phyloP scores from a whole-genome alignment of 140 eudicot species.

The Stevia rebaudiana region DNA sequence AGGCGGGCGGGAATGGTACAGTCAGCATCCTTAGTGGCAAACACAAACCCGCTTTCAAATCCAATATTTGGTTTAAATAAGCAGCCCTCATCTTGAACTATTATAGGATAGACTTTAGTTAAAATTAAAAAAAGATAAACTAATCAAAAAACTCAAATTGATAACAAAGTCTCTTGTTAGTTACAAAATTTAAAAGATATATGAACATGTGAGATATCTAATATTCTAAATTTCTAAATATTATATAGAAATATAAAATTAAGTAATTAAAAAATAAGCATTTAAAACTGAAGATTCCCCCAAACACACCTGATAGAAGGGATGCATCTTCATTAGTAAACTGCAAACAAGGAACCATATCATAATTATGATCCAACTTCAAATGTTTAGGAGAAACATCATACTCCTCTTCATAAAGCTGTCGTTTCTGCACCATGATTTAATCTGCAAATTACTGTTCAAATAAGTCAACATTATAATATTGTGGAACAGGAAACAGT shows the following conservation, averaged over 20 bases:
- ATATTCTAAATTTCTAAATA: too few species aligned
- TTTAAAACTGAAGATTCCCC: background rate
- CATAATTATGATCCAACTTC: constrained; percentile 31
- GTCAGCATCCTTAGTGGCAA: constrained; percentile 24
- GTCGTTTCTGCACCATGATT: constrained; percentile 60
- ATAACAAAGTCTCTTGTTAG: background rate
- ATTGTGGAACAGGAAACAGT: background rate
- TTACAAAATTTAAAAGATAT: background rate
- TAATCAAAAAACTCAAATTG: background rate
- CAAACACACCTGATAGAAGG: constrained; percentile 37
- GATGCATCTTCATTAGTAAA: constrained; percentile 13
- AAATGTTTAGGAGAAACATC: constrained; percentile 51
- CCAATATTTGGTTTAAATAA: constrained; percentile 20
- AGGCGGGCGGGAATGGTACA: constrained; percentile 19
- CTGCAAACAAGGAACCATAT: constrained; percentile 26
- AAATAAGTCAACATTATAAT: constrained; percentile 1
- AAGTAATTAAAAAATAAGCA: background rate
- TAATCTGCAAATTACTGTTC: constrained; percentile 29
- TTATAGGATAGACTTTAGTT: constrained; percentile 20
- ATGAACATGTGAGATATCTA: background rate
- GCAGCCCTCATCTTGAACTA: constrained; percentile 36
- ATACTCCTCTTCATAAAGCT: constrained; percentile 36
- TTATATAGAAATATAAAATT: too few species aligned
- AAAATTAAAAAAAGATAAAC: constrained; percentile 13
- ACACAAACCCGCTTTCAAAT: constrained; percentile 14